Conservation (phyloP, 148 eudicot genomes). For the Vaccinium darrowii region DNA sequence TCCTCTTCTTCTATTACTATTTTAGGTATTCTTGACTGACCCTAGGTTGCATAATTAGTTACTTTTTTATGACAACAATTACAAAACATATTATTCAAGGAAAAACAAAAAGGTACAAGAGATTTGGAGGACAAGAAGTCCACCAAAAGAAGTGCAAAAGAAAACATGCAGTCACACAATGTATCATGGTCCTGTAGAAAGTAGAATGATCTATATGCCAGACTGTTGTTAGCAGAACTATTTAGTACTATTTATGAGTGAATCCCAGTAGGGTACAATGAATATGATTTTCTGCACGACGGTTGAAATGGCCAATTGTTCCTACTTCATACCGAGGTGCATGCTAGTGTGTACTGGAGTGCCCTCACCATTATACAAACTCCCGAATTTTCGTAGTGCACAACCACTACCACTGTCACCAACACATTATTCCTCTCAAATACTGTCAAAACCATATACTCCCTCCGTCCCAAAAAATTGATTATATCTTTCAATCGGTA, state of each 20-base stretch:
- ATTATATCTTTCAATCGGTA: no score
- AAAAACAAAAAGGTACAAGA: not conserved
- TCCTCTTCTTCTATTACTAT: not conserved
- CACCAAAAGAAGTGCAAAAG: not conserved
- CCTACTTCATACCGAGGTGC: not conserved
- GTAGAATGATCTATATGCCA: not conserved
- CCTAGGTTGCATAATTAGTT: not conserved
- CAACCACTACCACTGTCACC: not conserved
- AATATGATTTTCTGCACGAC: not conserved
- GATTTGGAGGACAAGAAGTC: not conserved
- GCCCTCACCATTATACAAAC: not conserved
- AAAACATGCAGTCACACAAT: not conserved
- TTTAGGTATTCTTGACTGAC: constrained; percentile 1
- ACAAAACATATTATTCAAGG: not conserved
- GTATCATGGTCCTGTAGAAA: constrained; percentile 1
- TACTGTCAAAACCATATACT: not conserved
- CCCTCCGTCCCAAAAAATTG: no score
- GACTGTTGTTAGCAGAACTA: not conserved
- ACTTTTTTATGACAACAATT: not conserved
- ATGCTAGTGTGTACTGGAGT: not conserved
- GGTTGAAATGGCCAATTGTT: not conserved
- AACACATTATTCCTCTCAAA: not conserved
- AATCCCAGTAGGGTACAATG: not conserved
- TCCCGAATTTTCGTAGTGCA: not conserved
- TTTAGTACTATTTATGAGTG: not conserved